Evolutionary conservation across 495 filamentous ascomycete species (phyloP), one percentile per base, ranked within the genome.

Genomic region (Lasiosphaeris hirsuta): DNA sequence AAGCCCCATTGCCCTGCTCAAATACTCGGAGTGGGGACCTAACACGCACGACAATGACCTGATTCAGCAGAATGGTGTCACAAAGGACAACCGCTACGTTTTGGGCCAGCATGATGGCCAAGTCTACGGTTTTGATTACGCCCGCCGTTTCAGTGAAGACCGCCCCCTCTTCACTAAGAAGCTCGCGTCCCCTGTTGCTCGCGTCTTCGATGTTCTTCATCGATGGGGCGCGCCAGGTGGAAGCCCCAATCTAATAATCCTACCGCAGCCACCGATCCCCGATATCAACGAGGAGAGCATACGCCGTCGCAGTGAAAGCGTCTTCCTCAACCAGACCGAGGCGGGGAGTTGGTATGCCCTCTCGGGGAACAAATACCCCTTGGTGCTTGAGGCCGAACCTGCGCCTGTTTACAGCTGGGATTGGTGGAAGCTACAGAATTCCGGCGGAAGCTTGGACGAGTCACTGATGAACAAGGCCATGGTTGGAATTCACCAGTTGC

Each of bases 11-110:
- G 96, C 90, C 64, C 96, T 90, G 0, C 81, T 98, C 57, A 95
- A 84, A 59, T 98, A 94, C 69, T 90, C 90, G 18, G 94, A 98
- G 69, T 98, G 94, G 94, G 87, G 85, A 0, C 89, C 92, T 9
- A 98, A 98, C 69, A 95, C 89, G 47, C 88, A 85, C 42, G 93
- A 98, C 65, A 83, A 82, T 54, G 94, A 98, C 70, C 84, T 98
- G 13, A 84, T 88, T 59, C 84, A 82, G 42, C 90, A 97, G 60
- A 92, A 97, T 63, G 75, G 75, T 18, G 72, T 72, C 3, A 89
- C 90, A 9, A 88, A 90, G 76, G 94, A 97, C 69, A 84, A 87
- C 56, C 89, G 86, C 41, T 96, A 97, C 71, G 85, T 97, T 19
- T 91, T 92, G 63, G 87, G 87, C 51, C 84, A 87, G 66, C 89